Evolutionary conservation across 2,329 filamentous ascomycete genomes (phyloP).

Genomic region (Penicillium corylophilum): DNA sequence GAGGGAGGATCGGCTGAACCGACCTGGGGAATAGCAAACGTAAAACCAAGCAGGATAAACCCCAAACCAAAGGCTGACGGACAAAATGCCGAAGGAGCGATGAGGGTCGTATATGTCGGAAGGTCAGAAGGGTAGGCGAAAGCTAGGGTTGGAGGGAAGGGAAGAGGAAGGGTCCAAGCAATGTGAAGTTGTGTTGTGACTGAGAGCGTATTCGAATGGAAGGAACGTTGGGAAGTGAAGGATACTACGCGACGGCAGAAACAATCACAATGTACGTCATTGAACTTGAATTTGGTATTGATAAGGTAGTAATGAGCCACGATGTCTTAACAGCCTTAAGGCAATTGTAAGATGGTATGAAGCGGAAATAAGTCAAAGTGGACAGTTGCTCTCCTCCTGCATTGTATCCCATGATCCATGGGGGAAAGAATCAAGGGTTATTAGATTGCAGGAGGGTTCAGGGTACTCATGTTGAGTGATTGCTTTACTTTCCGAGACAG

Average conservation of each 20-base stretch:
- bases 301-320: conserved; percentile 31
- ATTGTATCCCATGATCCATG: conserved; percentile 68
- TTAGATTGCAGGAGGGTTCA: conserved; percentile 67
- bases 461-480: background rate
- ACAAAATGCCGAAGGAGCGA: conserved; percentile 23
- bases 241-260: background rate
- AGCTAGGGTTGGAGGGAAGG: background rate
- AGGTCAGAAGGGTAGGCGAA: background rate
- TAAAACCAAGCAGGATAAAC: conserved; percentile 12
- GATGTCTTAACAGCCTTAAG: conserved; percentile 41
- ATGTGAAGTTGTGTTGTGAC: background rate
- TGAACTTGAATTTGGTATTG: conserved; percentile 5
- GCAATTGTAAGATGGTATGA: conserved; percentile 38
- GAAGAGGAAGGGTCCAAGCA: background rate
- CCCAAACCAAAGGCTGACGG: conserved; percentile 10
- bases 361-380: conserved; percentile 44
- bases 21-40: conserved; percentile 25
- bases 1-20: conserved; percentile 7
- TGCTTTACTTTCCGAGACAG: conserved; percentile 49
- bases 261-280: background rate
- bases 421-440: conserved; percentile 57
- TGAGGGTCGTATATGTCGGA: background rate
- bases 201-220: background rate
- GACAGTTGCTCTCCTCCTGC: conserved; percentile 60
- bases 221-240: background rate